Conservation (phyloP, 1,284 basidiomycete species). For the Retiboletus flavoniger region DNA sequence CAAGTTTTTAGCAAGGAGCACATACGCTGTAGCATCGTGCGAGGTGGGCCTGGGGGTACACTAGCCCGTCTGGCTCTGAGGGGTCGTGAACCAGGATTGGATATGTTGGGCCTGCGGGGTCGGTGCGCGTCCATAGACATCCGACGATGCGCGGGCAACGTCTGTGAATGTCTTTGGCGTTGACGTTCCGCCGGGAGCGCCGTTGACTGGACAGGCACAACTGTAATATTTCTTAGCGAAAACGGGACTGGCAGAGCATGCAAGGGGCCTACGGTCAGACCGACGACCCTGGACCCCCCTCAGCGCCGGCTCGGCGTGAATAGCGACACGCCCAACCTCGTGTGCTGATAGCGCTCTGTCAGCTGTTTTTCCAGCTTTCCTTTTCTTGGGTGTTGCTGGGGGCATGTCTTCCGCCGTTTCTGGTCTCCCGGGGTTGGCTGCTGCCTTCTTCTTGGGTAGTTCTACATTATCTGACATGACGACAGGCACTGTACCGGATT, state of each 20-base stretch:
- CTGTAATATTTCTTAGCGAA: slow-evolving; percentile 20
- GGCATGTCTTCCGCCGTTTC: slow-evolving; percentile 20
- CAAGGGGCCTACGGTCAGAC: slow-evolving; percentile 29
- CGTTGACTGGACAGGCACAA: slow-evolving; percentile 22
- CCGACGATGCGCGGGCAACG: slow-evolving; percentile 29
- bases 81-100: slow-evolving; percentile 24
- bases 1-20: slow-evolving; percentile 6
- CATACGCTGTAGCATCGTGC: slow-evolving; percentile 55
- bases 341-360: slow-evolving; percentile 15
- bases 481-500: slow-evolving; percentile 8
- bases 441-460: slow-evolving; percentile 24
- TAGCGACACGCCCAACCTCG: slow-evolving; percentile 12
- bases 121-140: slow-evolving; percentile 29
- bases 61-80: slow-evolving; percentile 26
- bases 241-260: not conserved
- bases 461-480: slow-evolving; percentile 33
- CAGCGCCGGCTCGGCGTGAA: slow-evolving; percentile 14
- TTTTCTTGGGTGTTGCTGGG: slow-evolving; percentile 26
- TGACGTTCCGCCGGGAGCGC: slow-evolving; percentile 22
- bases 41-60: slow-evolving; percentile 29
- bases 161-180: slow-evolving; percentile 28
- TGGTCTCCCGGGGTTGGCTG: slow-evolving; percentile 12
- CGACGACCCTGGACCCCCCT: slow-evolving; percentile 32
- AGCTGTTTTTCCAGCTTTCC: slow-evolving; percentile 26
- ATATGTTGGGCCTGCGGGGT: slow-evolving; percentile 25